Evolutionary conservation across 306 rosid species (phyloP).

Genomic region (Gillenia trifoliata): DNA sequence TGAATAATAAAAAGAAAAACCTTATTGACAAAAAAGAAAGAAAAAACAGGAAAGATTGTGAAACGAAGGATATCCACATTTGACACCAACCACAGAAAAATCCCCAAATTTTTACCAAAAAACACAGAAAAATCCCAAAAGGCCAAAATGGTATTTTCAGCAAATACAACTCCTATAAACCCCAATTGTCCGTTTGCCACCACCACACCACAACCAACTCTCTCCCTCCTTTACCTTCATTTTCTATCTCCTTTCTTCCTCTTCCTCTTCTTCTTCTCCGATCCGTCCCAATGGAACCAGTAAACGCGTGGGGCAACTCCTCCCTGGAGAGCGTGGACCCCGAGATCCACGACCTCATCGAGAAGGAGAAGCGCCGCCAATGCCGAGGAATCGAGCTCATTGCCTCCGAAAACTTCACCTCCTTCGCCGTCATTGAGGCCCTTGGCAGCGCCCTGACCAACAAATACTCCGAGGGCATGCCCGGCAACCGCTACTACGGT

Average conservation of each 20-base stretch:
- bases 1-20: too few relatives aligned
- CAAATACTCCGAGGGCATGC: conserved; percentile 94
- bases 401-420: conserved; percentile 91
- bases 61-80: not conserved
- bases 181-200: not conserved
- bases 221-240: not conserved
- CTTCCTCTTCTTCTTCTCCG: not conserved
- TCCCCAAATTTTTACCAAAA: too few relatives aligned
- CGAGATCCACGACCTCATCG: conserved; percentile 77
- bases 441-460: conserved; percentile 84
- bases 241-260: not conserved
- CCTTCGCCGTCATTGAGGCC: conserved; percentile 92
- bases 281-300: conserved; percentile 61
- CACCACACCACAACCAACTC: not conserved
- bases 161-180: not conserved
- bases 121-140: not conserved
- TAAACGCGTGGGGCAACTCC: conserved; percentile 66
- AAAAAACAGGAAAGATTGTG: not conserved
- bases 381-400: conserved; percentile 92
- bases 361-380: conserved; percentile 89
- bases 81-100: conserved; percentile 4
- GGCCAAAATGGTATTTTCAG: conserved; percentile 3
- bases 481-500: conserved; percentile 89
- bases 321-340: conserved; percentile 59
- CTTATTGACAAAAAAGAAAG: too few relatives aligned